Base-by-base conservation (phyloP, 2,329 filamentous ascomycete genomes). In the Bipolaris victoriae region DNA sequence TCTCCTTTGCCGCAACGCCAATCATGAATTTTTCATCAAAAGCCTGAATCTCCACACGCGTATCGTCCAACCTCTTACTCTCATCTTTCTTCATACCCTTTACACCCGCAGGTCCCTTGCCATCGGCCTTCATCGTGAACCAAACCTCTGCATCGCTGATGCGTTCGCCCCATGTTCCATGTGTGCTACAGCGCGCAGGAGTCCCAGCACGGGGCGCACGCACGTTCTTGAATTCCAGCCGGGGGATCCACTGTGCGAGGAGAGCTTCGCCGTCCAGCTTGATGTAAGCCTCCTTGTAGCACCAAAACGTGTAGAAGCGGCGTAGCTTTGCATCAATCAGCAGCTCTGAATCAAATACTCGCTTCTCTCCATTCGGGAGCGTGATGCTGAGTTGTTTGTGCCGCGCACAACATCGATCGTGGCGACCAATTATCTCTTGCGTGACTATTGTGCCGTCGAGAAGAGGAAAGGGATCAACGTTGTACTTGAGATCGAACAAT, bases 251-350 rank as follows among this genome's bases (percentile, higher is more conserved):
- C 3, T 81, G 80, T 0, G 90, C 90, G 7, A 92, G 80, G 56
- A 94, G 80, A 0, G 89, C 90, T 67, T 93, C 89, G 24, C 90
- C 90, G 29, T 89, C 90, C 79, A 94, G 87, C 83, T 93, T 94
- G 75, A 93, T 87, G 72, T 91, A 93, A 0, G 90, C 88, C 78
- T 94, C 90, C 66, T 91, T 87, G 73, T 91, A 83, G 73, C 88
- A 91, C 88, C 90, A 94, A 57, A 90, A 85, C 1, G 89, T 84
- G 72, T 92, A 94, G 71, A 94, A 94, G 51, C 84, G 82, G 5
- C 89, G 82, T 26, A 93, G 78, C 69, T 87, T 88, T 20, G 78
- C 82, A 58, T 89, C 87, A 16, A 84, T 78, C n/a, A 85, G 58
- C 0, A 79, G 52, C 36, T 82, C 78, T 2, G 77, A 79, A 35